A percentile compares a stretch with the other conserved stretches of the same genome.
Conservation (phyloP, 2,329 filamentous ascomycete species). For the Pyrenophora tritici-repentis region DNA sequence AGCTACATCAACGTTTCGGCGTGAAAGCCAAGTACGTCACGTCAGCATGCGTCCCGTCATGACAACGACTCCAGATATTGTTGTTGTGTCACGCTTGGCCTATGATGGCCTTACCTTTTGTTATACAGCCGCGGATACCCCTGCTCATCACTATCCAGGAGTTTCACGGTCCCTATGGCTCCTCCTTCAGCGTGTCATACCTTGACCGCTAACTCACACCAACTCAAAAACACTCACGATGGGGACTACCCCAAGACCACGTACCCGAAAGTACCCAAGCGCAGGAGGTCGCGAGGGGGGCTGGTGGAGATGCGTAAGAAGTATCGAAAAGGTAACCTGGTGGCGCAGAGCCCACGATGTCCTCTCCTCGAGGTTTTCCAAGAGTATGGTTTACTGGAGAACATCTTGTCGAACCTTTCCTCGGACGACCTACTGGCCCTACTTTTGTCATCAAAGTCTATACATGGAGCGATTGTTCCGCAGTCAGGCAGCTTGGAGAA, state of each 20-base stretch:
- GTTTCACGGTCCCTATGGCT: neutral
- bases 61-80: neutral
- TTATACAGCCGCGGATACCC: neutral
- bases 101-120: neutral
- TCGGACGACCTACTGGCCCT: conserved; percentile 37
- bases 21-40: conserved; percentile 21
- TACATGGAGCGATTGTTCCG: conserved; percentile 31
- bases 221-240: neutral
- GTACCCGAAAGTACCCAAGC: conserved; percentile 20
- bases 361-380: conserved; percentile 25
- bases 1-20: conserved; percentile 10
- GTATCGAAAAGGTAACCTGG: neutral
- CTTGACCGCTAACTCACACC: neutral
- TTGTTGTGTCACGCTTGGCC: conserved; percentile 2
- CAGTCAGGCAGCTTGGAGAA: conserved; percentile 30
- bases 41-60: conserved; percentile 5
- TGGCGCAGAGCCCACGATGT: conserved; percentile 9
- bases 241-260: neutral
- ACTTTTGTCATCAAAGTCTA: conserved; percentile 33
- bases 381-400: conserved; percentile 38
- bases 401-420: conserved; percentile 29
- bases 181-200: neutral
- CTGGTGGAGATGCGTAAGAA: conserved; percentile 14
- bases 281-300: conserved; percentile 23
- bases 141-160: conserved; percentile 13